These are phyloP conservation scores for Monilinia aucupariae DNA, from an alignment of 2,329 filamentous ascomycete genomes.

Conservation along the genomic window DNA sequence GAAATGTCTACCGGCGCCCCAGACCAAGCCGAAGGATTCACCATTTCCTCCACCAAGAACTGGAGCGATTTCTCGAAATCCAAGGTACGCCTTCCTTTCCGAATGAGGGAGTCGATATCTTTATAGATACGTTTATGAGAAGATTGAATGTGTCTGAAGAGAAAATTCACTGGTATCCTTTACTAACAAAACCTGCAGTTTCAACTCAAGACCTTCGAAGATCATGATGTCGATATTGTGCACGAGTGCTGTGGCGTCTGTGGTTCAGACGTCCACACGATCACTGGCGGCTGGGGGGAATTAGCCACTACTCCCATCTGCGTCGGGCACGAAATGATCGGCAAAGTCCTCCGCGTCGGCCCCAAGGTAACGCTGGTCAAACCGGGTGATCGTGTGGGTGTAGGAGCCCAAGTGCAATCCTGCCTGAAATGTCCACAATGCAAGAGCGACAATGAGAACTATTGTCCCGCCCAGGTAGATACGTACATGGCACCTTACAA, in stretches of 20 bases:
- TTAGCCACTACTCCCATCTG: conserved; percentile 25
- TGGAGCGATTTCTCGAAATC: conserved; percentile 29
- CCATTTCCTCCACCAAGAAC: conserved; percentile 39
- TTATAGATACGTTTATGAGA: neutral
- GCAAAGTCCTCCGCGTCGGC: conserved; percentile 47
- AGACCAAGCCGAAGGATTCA: conserved; percentile 56
- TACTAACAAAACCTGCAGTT: conserved; percentile 4
- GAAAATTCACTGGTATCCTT: neutral
- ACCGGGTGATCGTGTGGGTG: conserved; percentile 46
- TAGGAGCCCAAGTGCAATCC: conserved; percentile 46
- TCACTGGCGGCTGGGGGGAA: conserved; percentile 29
- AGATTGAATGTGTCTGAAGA: neutral
- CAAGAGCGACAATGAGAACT: conserved; percentile 26
- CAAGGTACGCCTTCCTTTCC: conserved; percentile 21
- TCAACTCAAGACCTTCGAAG: conserved; percentile 66
- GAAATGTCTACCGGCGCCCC: conserved; percentile 32
- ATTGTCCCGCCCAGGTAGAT: conserved; percentile 29
- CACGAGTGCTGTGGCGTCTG: conserved; percentile 57
- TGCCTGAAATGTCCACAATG: conserved; percentile 51
- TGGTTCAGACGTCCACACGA: conserved; percentile 35
- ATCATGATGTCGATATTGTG: conserved; percentile 81
- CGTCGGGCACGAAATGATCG: conserved; percentile 47
- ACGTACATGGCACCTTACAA: conserved; percentile 30
- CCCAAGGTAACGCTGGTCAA: conserved; percentile 53
- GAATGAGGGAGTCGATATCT: too few species aligned